Base-by-base conservation (phyloP, 345 rosid species). In the Acer campestre region DNA sequence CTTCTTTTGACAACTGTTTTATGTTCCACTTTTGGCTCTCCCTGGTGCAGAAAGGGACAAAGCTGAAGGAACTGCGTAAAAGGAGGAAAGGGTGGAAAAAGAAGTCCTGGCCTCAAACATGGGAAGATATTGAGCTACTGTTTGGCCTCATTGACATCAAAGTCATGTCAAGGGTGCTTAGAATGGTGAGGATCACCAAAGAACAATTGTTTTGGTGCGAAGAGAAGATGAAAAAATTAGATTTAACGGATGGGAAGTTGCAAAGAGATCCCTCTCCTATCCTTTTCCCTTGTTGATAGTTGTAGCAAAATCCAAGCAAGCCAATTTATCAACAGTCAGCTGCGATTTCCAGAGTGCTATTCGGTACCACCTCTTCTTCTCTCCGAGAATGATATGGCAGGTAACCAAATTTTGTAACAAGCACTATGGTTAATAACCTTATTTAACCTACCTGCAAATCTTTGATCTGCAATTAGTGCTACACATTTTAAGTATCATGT, bases 131-230 rank as follows among this genome's bases (percentile, higher is more conserved):
- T 18, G 87, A 87, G 74, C 84, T 94, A 71, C 83, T 94, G 80
- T 90, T 96, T 71, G 85, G 92, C 68, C 86, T 89, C 61, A 82
- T 91, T 13, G 99, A 96, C 23, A 44, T 87, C 58, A 96, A 94
- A 79, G 78, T 96, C 29, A 48, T 90, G 42, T 80, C 86, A 22
- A 84, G 94, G 84, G 97, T 92, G 62, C 85, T 96, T 10, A 88
- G 92, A 80, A 92, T 91, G 97, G 79, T 55, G 75, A 91, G 77
- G 80, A 90, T 91, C 74, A 87, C 86, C 20, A 91, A 91, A 81
- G 98, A 93, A 77, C 94, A 94, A 67, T 80, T 96, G 69, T 78
- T 90, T 10, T 96, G 99, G 99, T 94, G 99, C 22, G 98, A 92
- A 85, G 98, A 94, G 68, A 96, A 96, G 91, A 90, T 96, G 84